Conservation (phyloP, 345 rosid genomes). For the Gossypium longicalyx region DNA sequence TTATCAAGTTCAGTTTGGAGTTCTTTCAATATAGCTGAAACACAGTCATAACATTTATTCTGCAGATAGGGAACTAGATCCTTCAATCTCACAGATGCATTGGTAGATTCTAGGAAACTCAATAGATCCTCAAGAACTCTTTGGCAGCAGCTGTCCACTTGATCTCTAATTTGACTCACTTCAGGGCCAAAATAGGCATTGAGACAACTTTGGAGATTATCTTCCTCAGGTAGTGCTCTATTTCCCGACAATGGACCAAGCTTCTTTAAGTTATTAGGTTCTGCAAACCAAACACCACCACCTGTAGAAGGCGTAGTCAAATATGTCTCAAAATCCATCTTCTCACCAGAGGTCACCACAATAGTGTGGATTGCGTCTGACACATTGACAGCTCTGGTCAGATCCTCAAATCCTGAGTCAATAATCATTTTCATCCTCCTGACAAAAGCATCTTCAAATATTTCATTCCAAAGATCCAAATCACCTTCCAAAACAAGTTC, state of each 20-base stretch:
- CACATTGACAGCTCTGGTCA: slow-evolving; percentile 52
- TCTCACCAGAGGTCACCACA: slow-evolving; percentile 44
- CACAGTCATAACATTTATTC: slow-evolving; percentile 69
- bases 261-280: slow-evolving; percentile 62
- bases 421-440: slow-evolving; percentile 80
- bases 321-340: slow-evolving; percentile 69
- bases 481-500: slow-evolving; percentile 88
- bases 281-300: slow-evolving; percentile 96
- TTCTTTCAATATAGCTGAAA: slow-evolving; percentile 61
- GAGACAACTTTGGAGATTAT: slow-evolving; percentile 73
- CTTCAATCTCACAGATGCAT: slow-evolving; percentile 74
- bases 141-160: slow-evolving; percentile 71
- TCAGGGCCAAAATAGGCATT: slow-evolving; percentile 84
- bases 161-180: slow-evolving; percentile 81
- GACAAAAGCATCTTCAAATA: slow-evolving; percentile 91
- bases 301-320: slow-evolving; percentile 79
- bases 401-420: slow-evolving; percentile 56
- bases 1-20: slow-evolving; percentile 62
- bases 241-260: slow-evolving; percentile 35
- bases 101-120: slow-evolving; percentile 89
- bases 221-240: slow-evolving; percentile 52
- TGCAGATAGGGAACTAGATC: slow-evolving; percentile 78
- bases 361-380: slow-evolving; percentile 42
- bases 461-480: slow-evolving; percentile 95
- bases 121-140: slow-evolving; percentile 76